Evolutionary conservation across 306 rosid species (phyloP), one percentile per base, ranked within the genome.

Genomic region (Vicia villosa): DNA sequence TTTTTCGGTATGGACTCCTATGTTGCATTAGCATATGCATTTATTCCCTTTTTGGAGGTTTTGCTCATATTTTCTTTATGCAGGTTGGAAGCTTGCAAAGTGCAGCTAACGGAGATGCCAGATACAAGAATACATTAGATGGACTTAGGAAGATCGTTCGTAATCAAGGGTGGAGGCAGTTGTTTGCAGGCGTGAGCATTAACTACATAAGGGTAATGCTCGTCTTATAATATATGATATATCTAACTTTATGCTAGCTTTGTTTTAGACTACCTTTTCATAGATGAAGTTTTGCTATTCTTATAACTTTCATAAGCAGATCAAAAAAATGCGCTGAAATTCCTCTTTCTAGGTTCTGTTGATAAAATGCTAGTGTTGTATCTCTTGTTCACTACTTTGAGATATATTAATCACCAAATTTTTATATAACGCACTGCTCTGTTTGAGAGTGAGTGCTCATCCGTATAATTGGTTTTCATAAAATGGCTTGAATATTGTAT

Each of bases 181-280:
- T 94, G 87, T 91, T 94, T 83, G 89, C 96, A 20, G 99, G 99
- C 75, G 81, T 91, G 38, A 94, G 96, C 91, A 86, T 94, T 3
- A 94, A 94, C 80, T 91, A 91, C 69, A 87, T 94, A 57, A 91
- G 95, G 99, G 97, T 94, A 82, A 88, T 66, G 19, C 63, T 50
- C 70, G 22, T 20, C 20, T 60, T 57, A 64, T 80, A 34, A 59
- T 57, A 59, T 62, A 63, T 24, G 22, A 59, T 57, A 59, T 62
- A 63, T 24, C 30, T 66, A 30, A 57, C 40, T 68, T 57, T 63
- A 49, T 49, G 43, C 19, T 43, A 50, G 43, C 42, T n/a, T 26
- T 20, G 70, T 42, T 52, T 65, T 72, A 49, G 58, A 47, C 22
- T 63, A 47, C 62, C 34, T 69, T 55, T 65, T 71, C 47, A 45